These are phyloP conservation scores for Plasmodium berghei DNA, from an alignment of 169 alveolate genomes.

Conservation along the genomic window DNA sequence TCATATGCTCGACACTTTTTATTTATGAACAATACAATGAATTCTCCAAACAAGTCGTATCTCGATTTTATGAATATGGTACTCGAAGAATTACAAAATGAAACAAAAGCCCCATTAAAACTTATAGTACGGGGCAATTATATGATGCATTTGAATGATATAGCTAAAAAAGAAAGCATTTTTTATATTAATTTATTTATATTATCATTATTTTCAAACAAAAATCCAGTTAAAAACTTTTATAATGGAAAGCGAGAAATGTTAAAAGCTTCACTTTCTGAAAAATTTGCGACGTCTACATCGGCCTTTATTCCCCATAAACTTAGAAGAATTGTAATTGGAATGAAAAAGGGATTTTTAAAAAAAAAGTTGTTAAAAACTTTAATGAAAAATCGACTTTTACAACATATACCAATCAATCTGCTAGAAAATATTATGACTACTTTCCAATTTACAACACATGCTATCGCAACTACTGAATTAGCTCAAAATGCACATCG, in stretches of 20 bases:
- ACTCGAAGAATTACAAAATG: constrained; percentile 20
- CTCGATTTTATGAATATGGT: constrained; percentile 27
- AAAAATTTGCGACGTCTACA: constrained; percentile 83
- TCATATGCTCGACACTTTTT: constrained; percentile 38
- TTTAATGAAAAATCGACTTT: constrained; percentile 79
- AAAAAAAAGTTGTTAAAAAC: constrained; percentile 76
- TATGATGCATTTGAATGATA: neutral
- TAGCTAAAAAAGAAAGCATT: constrained; percentile 50
- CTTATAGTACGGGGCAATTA: constrained; percentile 60
- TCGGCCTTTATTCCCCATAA: constrained; percentile 82
- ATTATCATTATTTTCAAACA: constrained; percentile 23
- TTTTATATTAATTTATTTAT: constrained; percentile 57
- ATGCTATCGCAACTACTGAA: constrained; percentile 81
- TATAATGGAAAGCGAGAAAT: constrained; percentile 74
- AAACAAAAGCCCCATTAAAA: constrained; percentile 31
- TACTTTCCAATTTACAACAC: constrained; percentile 84
- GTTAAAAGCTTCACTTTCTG: constrained; percentile 76
- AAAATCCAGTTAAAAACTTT: constrained; percentile 77
- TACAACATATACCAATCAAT: constrained; percentile 79
- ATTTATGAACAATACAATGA: constrained; percentile 24
- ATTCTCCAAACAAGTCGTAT: constrained; percentile 15
- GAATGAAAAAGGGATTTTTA: constrained; percentile 80
- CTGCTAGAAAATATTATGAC: constrained; percentile 79
- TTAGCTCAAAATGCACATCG: constrained; percentile 78
- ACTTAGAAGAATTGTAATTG: constrained; percentile 78